Evolutionary conservation across 352 stramenopile genomes (phyloP), one percentile per base, ranked within the genome.

Genomic region (Globisporangium takayamanum): DNA sequence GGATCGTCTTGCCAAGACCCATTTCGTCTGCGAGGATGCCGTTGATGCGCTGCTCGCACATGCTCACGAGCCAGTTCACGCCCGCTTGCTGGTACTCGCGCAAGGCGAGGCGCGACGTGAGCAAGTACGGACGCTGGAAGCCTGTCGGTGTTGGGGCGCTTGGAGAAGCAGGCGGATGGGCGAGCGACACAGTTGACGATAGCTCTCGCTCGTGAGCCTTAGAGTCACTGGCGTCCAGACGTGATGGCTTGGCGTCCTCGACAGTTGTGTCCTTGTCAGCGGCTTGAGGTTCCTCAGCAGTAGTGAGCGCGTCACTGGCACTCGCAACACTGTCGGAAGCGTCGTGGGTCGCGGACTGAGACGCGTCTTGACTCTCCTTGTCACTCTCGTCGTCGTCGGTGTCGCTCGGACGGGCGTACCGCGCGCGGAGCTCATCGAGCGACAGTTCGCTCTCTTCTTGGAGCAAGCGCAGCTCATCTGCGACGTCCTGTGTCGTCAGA

Each of bases 1-100:
- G 97, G n/a, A 99, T 86, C 10, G 97, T 99, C 70, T 99, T 99
- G 0, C 96, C 95, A 6, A 96, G 71, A 3, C 89, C 87, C 89
- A 96, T 97, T 67, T 99, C 96, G 72, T 99, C 97, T 0, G 97
- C 97, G 8, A 99, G 78, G 58, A 99, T 99, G 10, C 97, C 97
- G 70, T 99, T 99, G 44, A 99, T 89, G 37, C 95, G 80, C 57
- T 97, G 86, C 36, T 97, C 91, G 53, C 98, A 97, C 62, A 99
- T 88, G n/a, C 92, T 98, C 28, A 99, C 85, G 3, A 99, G 87
- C 97, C 97, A 99, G 67, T 98, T 98, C 37, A 99, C 79, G 3
- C 97, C 84, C 11, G 81, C 71, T 63, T 89, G 69, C 63, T 94
- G 84, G 48, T 94, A 94, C 55, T 88, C 83, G 7, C 84, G 81